Evolutionary conservation across 345 rosid genomes (phyloP), one percentile per base, ranked within the genome.

Genomic region (Sonneratia caseolaris): DNA sequence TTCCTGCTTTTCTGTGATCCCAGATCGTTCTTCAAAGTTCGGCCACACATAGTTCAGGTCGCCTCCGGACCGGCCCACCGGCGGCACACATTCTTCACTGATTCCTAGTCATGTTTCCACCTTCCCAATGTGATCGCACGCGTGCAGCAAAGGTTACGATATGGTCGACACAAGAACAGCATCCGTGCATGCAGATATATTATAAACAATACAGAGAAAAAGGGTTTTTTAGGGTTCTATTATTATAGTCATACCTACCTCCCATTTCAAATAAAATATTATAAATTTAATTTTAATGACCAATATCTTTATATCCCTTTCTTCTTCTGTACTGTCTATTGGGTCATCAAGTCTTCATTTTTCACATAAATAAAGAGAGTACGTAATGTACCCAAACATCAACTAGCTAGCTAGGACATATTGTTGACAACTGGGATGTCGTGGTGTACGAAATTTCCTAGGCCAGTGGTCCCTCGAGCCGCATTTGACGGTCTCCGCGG

Each of bases 21-120:
- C 38, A 32, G 18, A 12, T 3, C 10, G 15, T 62, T 35, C 66
- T 62, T 12, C 32, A 13, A 13, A 12, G 16, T 62, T 3, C 12
- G 35, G 35, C 35, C 36, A 24, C 22, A 59, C 24, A 3, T 24
- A 59, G 13, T 59, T n/a, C 64, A 24, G 35, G 8, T 22, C 36
- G 12, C 9, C 64, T 24, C 13, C 35, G 36, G 22, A 5, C 22
- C 32, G 0, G 14, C 64, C 36, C 36, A 59, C 36, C 24, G n/a
- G 36, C 8, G 64, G 24, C 27, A 35, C 12, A 62, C 13, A 32
- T 62, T 12, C 37, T 62, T 32, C 32, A 1, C 32, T 14, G 27
- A 24, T 35, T 62, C 66, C 66, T 27, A 27, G 66, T 62, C 66
- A 62, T 35, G 38, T 62, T 62, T 62, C 66, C 66, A 62, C 66